A percentile compares a stretch with the other conserved stretches of the same genome.
Evolutionary conservation across 2,329 filamentous ascomycete species (phyloP).

Genomic region (Venturiaceae sp.): DNA sequence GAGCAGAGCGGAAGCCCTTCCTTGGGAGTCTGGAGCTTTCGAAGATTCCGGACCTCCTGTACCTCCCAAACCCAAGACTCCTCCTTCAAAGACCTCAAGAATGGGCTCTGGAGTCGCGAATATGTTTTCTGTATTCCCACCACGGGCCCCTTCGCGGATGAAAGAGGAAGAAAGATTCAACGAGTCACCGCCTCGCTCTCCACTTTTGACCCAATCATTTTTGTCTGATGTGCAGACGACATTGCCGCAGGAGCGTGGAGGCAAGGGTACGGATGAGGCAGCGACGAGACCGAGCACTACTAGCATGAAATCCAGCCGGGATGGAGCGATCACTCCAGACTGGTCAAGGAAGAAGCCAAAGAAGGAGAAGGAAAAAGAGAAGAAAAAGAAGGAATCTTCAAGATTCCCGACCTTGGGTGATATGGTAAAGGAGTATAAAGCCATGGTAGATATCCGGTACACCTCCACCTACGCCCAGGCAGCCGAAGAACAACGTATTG

Average conservation of each 20-base stretch:
- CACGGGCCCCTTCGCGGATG: background rate
- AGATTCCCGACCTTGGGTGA: background rate
- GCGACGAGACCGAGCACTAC: background rate
- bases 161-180: background rate
- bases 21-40: constrained; percentile 18
- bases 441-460: constrained; percentile 1
- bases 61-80: background rate
- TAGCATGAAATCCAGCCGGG: background rate
- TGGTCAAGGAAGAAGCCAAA: background rate
- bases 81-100: background rate
- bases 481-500: background rate
- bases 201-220: constrained; percentile 5
- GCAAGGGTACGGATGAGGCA: background rate
- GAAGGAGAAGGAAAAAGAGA: constrained; percentile 1
- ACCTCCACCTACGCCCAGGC: background rate
- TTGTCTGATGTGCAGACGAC: background rate
- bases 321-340: background rate
- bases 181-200: constrained; percentile 4
- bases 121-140: background rate
- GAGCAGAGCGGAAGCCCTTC: constrained; percentile 20
- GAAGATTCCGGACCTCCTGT: background rate
- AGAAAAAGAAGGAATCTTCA: constrained; percentile 3
- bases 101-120: background rate
- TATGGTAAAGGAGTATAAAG: constrained; percentile 5
- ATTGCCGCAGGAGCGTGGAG: background rate